Evolutionary conservation across 768 basidiomycete genomes (phyloP).

Genomic region (Kwoniella mangroviensis): DNA sequence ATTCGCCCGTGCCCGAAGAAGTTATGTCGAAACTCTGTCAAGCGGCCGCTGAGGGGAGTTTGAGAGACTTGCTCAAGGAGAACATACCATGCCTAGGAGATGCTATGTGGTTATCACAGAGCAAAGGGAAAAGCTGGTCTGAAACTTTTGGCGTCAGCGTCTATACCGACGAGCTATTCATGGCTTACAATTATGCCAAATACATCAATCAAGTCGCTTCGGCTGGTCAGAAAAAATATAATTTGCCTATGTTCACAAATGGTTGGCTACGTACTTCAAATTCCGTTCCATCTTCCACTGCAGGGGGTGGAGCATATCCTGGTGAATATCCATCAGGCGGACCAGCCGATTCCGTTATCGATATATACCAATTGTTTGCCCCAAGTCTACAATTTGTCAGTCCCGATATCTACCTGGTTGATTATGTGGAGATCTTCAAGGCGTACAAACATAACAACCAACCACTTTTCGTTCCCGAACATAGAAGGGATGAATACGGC

Average conservation of each 20-base stretch:
- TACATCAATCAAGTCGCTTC: constrained; percentile 17
- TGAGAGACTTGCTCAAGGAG: no score
- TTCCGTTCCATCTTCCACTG: constrained; percentile 2
- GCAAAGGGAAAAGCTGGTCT: not conserved
- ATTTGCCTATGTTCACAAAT: constrained; percentile 25
- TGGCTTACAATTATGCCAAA: constrained; percentile 29
- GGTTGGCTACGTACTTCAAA: constrained; percentile 17
- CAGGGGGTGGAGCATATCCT: constrained; percentile 13
- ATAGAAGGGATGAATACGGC: constrained; percentile 22
- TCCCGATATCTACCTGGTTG: constrained; percentile 27
- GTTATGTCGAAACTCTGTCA: not conserved
- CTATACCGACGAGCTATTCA: constrained; percentile 28
- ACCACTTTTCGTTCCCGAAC: constrained; percentile 30
- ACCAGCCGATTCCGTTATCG: constrained; percentile 20
- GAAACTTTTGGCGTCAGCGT: constrained; percentile 11
- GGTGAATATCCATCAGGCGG: constrained; percentile 29
- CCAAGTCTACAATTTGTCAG: constrained; percentile 21
- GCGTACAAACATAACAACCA: constrained; percentile 17
- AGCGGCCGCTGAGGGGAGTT: no score
- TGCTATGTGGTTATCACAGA: no score
- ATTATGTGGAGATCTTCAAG: constrained; percentile 20
- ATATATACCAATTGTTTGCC: constrained; percentile 25
- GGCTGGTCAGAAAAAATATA: constrained; percentile 14
- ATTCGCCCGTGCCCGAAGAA: not conserved
- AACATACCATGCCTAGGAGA: no score